A percentile compares a stretch with the other conserved stretches of the same genome.
phyloP scores from a whole-genome alignment of 208 protist species.

The Leptomonas pyrrhocoris region DNA sequence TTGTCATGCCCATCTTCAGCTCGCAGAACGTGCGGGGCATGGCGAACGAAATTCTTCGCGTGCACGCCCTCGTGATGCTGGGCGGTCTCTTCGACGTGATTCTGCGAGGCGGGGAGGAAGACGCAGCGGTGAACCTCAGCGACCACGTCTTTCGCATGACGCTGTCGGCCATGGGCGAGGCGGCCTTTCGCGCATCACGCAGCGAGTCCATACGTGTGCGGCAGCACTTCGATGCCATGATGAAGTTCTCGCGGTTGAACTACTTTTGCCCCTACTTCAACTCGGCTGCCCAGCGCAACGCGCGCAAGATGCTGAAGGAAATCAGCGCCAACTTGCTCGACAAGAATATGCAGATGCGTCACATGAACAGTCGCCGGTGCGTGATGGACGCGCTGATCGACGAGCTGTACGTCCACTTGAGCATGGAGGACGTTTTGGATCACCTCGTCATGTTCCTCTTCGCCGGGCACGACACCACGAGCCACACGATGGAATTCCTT shows the following conservation, averaged over 20 bases:
- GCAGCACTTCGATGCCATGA: slow-evolving; percentile 43
- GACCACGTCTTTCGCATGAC: slow-evolving; percentile 55
- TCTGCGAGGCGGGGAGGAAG: slow-evolving; percentile 29
- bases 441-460: slow-evolving; percentile 67
- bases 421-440: slow-evolving; percentile 46
- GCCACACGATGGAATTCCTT: slow-evolving; percentile 57
- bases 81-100: slow-evolving; percentile 37
- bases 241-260: slow-evolving; percentile 51
- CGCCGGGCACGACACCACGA: slow-evolving; percentile 62
- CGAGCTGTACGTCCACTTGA: slow-evolving; percentile 43
- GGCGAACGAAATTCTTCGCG: slow-evolving; percentile 47
- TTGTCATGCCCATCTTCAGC: slow-evolving; percentile 47
- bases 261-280: slow-evolving; percentile 63
- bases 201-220: slow-evolving; percentile 44
- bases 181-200: slow-evolving; percentile 49
- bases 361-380: slow-evolving; percentile 27
- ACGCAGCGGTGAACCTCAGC: slow-evolving; percentile 42
- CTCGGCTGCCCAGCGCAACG: slow-evolving; percentile 39
- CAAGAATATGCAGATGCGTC: slow-evolving; percentile 32
- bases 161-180: slow-evolving; percentile 51
- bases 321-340: slow-evolving; percentile 41
- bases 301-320: slow-evolving; percentile 31
- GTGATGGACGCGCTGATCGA: slow-evolving; percentile 58
- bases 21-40: slow-evolving; percentile 48
- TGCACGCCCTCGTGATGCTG: slow-evolving; percentile 48